A percentile compares a stretch with the other conserved stretches of the same genome.
Conservation (phyloP, 2,329 filamentous ascomycete genomes). For the Hypoxylon sp. region DNA sequence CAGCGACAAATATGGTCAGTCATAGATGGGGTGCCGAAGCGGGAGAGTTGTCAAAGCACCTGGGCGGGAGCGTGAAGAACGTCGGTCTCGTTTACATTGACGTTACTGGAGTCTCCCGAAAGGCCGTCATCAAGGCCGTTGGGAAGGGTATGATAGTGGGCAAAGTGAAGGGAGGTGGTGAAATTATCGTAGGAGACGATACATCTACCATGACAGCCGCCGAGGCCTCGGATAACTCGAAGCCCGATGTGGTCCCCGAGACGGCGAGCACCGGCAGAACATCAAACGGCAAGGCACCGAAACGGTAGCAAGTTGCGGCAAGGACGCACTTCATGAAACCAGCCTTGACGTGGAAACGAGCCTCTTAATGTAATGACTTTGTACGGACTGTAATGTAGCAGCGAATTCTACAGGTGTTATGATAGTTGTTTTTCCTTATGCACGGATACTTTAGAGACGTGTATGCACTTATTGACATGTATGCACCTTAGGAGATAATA, state of each 20-base stretch:
- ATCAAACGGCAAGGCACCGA: constrained; percentile 31
- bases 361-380: neutral
- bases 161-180: constrained; percentile 75
- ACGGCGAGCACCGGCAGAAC: constrained; percentile 34
- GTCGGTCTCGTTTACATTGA: constrained; percentile 98
- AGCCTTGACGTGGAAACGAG: neutral
- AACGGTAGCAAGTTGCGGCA: constrained; percentile 15
- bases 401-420: neutral
- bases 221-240: constrained; percentile 28
- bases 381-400: neutral
- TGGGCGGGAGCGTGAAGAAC: constrained; percentile 92
- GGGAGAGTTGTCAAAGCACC: constrained; percentile 74
- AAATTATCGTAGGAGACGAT: constrained; percentile 75
- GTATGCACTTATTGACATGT: no score
- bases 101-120: constrained; percentile 87
- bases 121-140: constrained; percentile 90
- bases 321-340: neutral
- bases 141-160: constrained; percentile 96
- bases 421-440: no score
- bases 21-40: constrained; percentile 91
- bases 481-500: neutral
- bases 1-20: constrained; percentile 86
- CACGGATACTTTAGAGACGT: no score
- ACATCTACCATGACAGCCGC: constrained; percentile 47
- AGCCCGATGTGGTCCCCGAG: constrained; percentile 26